Evolutionary conservation across 148 eudicot genomes (phyloP), one percentile per base, ranked within the genome.

Genomic region (Rhododendron kiyosumense): DNA sequence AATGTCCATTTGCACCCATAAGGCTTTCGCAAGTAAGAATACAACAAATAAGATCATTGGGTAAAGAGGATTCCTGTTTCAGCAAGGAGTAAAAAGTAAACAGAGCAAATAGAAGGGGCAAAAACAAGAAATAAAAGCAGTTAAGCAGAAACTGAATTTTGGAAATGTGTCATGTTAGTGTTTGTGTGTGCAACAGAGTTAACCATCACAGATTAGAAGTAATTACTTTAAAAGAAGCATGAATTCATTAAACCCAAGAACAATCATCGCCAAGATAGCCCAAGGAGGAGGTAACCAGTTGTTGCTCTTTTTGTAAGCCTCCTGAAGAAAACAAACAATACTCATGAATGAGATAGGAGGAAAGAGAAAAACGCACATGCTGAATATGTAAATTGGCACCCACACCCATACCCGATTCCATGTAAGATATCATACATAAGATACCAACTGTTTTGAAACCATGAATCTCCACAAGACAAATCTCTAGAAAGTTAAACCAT

Each of bases 261-360:
- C 63, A 71, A 90, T 20, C 92, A 91, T 88, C 24, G 93, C 93
- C 34, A 88, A 4, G 38, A 91, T 91, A 69, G 89, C 91, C 93
- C 92, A 91, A 17, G 89, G 82, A 81, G 93, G 91, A 67, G 93
- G 93, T 52, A 91, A 67, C 92, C 93, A 90, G 69, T 87, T 88
- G 84, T 87, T 91, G 75, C 84, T 79, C 82, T 81, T 88, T 83
- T 82, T 89, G 89, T 91, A 77, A 15, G 93, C 89, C 87, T 91
- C 90, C 92, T 90, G 89, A 46, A 85, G 22, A 73, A 74, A 74
- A 84, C 41, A 46, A 74, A 51, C 67, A 75, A n/a, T 24, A 49
- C 26, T 9, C 12, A 24, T 28, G 30, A 32, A 67, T 71, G 30
- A 84, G 65, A 49, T 43, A 43, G 38, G 20, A 84, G 43, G 34